Evolutionary conservation across 306 rosid genomes (phyloP).

Genomic region (Erythrophleum fordii): DNA sequence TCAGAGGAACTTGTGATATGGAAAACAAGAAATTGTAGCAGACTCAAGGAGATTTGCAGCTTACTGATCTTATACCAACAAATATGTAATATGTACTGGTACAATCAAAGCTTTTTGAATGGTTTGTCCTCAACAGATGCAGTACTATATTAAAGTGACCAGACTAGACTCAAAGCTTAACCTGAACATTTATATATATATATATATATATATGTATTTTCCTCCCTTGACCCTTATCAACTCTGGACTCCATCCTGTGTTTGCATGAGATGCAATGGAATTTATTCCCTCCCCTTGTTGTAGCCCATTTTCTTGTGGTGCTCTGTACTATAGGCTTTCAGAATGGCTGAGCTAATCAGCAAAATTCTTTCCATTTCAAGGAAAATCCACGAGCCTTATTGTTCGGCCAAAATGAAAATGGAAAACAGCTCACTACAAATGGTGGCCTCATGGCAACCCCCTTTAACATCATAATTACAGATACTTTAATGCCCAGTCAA

Average conservation of each 20-base stretch:
- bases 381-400: background rate
- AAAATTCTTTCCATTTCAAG: background rate
- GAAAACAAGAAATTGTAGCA: background rate
- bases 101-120: background rate
- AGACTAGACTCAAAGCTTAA: no score
- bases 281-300: background rate
- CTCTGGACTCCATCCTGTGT: background rate
- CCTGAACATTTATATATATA: no score
- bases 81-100: background rate
- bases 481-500: background rate
- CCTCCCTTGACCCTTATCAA: background rate
- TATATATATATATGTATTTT: no score
- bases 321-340: background rate
- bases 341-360: background rate
- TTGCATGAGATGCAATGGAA: background rate
- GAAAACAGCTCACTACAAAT: background rate
- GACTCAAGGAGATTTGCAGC: background rate
- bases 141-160: background rate
- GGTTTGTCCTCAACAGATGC: background rate
- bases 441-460: background rate
- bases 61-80: background rate
- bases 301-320: constrained; percentile 5
- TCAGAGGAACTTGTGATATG: background rate
- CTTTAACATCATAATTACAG: background rate
- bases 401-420: background rate